phyloP scores from a whole-genome alignment of 768 basidiomycete genomes.

The Sistotremastrum niveocremeum region DNA sequence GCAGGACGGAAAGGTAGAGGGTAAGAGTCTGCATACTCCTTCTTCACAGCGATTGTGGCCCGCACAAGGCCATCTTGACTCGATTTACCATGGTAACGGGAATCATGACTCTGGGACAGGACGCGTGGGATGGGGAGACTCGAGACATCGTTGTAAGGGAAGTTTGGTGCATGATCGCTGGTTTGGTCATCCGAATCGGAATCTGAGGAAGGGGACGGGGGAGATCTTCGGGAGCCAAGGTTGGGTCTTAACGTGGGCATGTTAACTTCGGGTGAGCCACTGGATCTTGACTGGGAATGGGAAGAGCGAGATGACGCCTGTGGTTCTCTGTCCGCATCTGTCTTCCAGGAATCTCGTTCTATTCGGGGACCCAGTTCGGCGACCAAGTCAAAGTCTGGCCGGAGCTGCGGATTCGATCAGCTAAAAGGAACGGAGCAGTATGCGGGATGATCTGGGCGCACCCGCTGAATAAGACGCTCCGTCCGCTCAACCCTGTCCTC shows the following conservation, averaged over 20 bases:
- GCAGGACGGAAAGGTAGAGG: background rate
- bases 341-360: conserved; percentile 51
- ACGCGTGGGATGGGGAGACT: no score
- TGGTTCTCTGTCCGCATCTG: conserved; percentile 3
- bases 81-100: conserved; percentile 12
- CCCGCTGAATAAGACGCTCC: conserved; percentile 40
- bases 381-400: conserved; percentile 48
- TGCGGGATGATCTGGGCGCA: conserved; percentile 14
- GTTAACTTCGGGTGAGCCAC: background rate
- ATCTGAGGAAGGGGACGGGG: background rate
- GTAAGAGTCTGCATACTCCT: conserved; percentile 9
- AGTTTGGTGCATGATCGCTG: no score
- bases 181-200: background rate
- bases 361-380: conserved; percentile 50
- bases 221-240: conserved; percentile 3
- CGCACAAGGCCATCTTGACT: conserved; percentile 14
- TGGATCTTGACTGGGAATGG: background rate
- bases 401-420: conserved; percentile 28
- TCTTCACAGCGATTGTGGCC: conserved; percentile 13
- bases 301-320: background rate
- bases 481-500: conserved; percentile 47
- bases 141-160: no score
- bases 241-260: conserved; percentile 4
- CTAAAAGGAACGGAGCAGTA: background rate
- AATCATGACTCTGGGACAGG: no score